Evolutionary conservation across 345 rosid species (phyloP), one percentile per base, ranked within the genome.

Genomic region (Populus davidiana): DNA sequence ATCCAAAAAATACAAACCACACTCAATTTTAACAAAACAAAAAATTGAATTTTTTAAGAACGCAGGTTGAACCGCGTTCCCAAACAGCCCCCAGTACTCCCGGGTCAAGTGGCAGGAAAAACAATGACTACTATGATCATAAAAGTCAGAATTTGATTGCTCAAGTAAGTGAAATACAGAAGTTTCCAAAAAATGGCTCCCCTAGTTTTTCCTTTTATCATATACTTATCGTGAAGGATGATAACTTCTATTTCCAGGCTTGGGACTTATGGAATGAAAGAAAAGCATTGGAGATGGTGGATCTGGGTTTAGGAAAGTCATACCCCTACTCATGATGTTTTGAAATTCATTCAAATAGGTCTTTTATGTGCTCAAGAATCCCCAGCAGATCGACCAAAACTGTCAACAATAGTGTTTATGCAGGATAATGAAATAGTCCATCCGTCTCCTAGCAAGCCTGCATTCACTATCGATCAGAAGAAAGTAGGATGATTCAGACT

Each of bases 261-360:
- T 73, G 76, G 68, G 68, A 59, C 20, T 35, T 73, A 20, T 61
- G 68, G 76, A 56, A 31, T n/a, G 76, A 59, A 73, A 68, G 50
- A 12, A 73, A 10, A 50, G 76, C 44, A 17, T 1, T n/a, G 66
- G 66, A 72, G 39, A 54, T 54, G 8, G 75, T 72, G 16, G 66
- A 72, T 54, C 2, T 68, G 10, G 38, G 10, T n/a, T 5, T 73
- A 67, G 67, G 50, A 47, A 35, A 38, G 20, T 11, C 76, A 61
- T 36, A 73, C 39, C 50, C 50, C 76, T 62, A 4, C 18, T 5
- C 7, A 6, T 20, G 67, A 56, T 18, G 33, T 61, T 5, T 35
- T 59, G 67, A 59, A 43, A 25, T 73, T 21, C 52, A 50, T 73
- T 31, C 76, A 73, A 17, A 29, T 73, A 17, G 68, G 67, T 0